Base-by-base conservation (phyloP, 495 filamentous ascomycete species). In the Lasiosphaeria hispida region DNA sequence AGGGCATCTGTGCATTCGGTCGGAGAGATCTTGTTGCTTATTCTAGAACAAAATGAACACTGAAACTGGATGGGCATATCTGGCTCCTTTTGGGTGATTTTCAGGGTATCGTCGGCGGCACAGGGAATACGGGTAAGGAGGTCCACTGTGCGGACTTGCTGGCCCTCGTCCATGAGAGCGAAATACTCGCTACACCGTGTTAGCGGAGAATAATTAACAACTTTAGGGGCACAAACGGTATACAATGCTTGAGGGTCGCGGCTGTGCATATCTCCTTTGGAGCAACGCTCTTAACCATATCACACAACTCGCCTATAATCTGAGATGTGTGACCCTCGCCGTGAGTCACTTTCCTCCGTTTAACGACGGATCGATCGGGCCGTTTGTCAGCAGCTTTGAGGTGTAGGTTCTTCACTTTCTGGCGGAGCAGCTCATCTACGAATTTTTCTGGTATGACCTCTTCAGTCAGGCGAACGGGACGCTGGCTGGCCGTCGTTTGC, bases 61-160 rank as follows among this genome's bases (percentile, higher is more conserved):
- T 63, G 42, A 30, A 69, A 65, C 4, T 13, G 35, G 7, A 36
- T 2, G 7, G 34, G 18, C 1, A 15, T 23, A n/a, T 36, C 37
- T 8, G 30, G 44, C 34, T 10, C 23, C 23, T 48, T 39, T 15
- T 15, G 52, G 19, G 23, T 45, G 13, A 57, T 18, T 23, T 54
- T 55, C 59, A 72, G 30, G 0, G 71, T 75, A 6, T 59, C 59
- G 42, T 77, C 75, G 3, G 62, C 66, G 9, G 67, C 68, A 42
- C 76, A 78, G 10, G 63, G 66, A 23, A 72, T 18, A 15, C 70
- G 68, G 19, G 71, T 71, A 11, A 75, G 37, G 13, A 71, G 53
- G 39, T 74, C 66, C 35, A 78, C 62, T 3, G 66, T 45, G 17
- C 62, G 64, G 59, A 72, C 71, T 57, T 71, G 60, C 5, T 68